Evolutionary conservation across 768 basidiomycete genomes (phyloP).

Genomic region (Lactarius evosmus): DNA sequence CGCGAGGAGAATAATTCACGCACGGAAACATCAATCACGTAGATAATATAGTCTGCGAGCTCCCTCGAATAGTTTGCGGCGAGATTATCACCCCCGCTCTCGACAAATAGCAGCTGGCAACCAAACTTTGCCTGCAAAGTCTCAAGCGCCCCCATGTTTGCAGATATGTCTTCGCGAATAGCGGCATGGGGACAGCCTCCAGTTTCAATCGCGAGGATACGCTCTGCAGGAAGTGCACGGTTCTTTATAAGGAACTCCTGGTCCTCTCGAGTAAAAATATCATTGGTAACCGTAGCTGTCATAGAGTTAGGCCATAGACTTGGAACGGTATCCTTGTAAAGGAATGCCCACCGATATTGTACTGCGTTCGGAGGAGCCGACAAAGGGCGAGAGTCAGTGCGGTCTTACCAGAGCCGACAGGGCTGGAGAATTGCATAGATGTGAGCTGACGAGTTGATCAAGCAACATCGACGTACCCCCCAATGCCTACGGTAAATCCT

Average conservation of each 20-base stretch:
- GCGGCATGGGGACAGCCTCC: slow-evolving; percentile 98
- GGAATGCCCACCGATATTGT: slow-evolving; percentile 77
- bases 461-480: slow-evolving; percentile 63
- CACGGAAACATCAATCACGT: slow-evolving; percentile 85
- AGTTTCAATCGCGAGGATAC: slow-evolving; percentile 96
- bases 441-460: neutral
- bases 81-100: slow-evolving; percentile 95
- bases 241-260: slow-evolving; percentile 96
- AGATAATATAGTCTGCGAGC: slow-evolving; percentile 95
- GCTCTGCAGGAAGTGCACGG: slow-evolving; percentile 75
- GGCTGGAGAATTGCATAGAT: slow-evolving; percentile 46
- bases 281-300: slow-evolving; percentile 94
- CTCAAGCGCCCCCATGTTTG: slow-evolving; percentile 95
- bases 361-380: slow-evolving; percentile 69
- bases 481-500: slow-evolving; percentile 97
- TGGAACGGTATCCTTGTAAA: slow-evolving; percentile 8
- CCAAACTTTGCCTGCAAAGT: slow-evolving; percentile 87
- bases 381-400: slow-evolving; percentile 91
- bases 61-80: slow-evolving; percentile 97
- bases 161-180: slow-evolving; percentile 96
- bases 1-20: slow-evolving; percentile 27
- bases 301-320: slow-evolving; percentile 23
- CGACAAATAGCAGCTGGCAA: slow-evolving; percentile 90
- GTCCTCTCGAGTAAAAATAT: slow-evolving; percentile 98
- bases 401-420: slow-evolving; percentile 98